These are phyloP conservation scores for Paramecium biaurelia DNA, from an alignment of 73 alveolate species.

Conservation along the genomic window DNA sequence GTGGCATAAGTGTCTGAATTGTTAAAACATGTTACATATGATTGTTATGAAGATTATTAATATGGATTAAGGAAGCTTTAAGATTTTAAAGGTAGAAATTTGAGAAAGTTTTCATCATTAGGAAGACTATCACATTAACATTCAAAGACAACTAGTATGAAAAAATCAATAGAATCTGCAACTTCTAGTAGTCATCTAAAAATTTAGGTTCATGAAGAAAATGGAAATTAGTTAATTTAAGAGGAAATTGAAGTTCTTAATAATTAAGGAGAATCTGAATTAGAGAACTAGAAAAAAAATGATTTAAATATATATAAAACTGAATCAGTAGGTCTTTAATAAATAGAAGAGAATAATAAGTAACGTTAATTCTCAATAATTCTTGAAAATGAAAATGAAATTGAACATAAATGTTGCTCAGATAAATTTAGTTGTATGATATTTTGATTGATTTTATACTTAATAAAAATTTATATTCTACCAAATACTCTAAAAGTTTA, in stretches of 20 bases:
- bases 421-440: background rate
- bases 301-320: background rate
- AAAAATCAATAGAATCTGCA: background rate
- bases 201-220: background rate
- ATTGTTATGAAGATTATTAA: background rate
- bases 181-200: conserved; percentile 7
- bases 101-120: background rate
- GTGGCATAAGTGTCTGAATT: background rate
- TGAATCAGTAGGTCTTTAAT: background rate
- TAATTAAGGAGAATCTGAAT: background rate
- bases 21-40: background rate
- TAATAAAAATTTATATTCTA: background rate
- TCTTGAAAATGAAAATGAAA: background rate
- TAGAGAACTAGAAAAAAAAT: background rate
- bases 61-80: background rate
- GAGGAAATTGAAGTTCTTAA: background rate
- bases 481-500: background rate
- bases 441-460: background rate
- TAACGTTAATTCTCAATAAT: background rate
- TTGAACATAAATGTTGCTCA: background rate
- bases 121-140: background rate
- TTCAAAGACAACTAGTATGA: background rate
- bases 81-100: background rate
- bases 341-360: background rate
- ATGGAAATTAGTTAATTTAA: background rate